Percentiles rank a stretch among this genome's conserved stretches.
These are phyloP conservation scores for Bryoerythrophyllum caledonicum DNA, from an alignment of 225 moss, liverwort and hornwort species.

Conservation along the genomic window DNA sequence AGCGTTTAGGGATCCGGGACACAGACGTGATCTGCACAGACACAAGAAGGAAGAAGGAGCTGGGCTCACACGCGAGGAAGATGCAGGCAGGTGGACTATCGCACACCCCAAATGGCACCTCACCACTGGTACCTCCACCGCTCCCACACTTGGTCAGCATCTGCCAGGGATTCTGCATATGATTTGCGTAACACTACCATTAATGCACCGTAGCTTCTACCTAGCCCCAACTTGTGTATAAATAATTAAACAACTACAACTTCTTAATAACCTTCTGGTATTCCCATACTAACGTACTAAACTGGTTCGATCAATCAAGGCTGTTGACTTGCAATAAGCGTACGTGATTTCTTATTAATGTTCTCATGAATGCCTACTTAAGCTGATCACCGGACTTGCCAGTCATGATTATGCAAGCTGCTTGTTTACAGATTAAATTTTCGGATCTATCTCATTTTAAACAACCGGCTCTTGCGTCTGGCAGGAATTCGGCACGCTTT, in stretches of 20 bases:
- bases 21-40: not conserved
- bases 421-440: not conserved
- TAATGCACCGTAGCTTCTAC: no score
- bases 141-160: constrained; percentile 27
- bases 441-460: not conserved
- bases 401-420: no score
- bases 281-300: not conserved
- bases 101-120: not conserved
- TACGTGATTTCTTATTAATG: not conserved
- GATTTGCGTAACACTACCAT: constrained; percentile 27
- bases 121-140: not conserved
- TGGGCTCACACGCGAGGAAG: constrained; percentile 9
- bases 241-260: no score
- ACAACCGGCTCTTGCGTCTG: not conserved
- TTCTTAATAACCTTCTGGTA: not conserved
- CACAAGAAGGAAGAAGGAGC: not conserved
- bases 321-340: constrained; percentile 27
- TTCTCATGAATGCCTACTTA: constrained; percentile 8
- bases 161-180: constrained; percentile 42
- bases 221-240: no score
- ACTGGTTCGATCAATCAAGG: not conserved
- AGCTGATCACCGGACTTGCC: constrained; percentile 37
- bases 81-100: not conserved
- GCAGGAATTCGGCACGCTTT: constrained; percentile 9
- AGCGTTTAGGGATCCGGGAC: not conserved